Conservation (phyloP, 164 flowering plant species). For the Cinnamomum micranthum region DNA sequence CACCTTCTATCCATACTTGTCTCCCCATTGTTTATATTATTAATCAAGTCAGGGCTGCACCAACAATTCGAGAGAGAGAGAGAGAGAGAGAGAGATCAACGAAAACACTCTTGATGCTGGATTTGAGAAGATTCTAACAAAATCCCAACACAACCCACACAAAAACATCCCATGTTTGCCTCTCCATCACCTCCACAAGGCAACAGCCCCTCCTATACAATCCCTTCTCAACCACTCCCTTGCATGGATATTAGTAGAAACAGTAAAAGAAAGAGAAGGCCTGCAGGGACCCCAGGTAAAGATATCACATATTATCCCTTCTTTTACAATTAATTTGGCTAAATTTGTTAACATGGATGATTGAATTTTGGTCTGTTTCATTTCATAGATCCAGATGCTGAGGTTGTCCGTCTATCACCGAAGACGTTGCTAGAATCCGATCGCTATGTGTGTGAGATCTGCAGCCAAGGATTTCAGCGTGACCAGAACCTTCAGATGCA, state of each 20-base stretch:
- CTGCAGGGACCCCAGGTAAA: constrained; percentile 76
- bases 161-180: constrained; percentile 29
- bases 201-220: constrained; percentile 25
- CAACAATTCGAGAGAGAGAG: neutral
- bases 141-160: neutral
- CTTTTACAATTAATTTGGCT: neutral
- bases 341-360: neutral
- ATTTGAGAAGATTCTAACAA: too few species aligned
- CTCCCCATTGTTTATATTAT: constrained; percentile 10
- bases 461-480: constrained; percentile 92
- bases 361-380: too few species aligned
- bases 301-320: neutral
- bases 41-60: neutral
- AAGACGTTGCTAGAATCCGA: constrained; percentile 88
- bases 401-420: constrained; percentile 86
- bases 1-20: constrained; percentile 16
- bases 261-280: constrained; percentile 61
- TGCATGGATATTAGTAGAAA: constrained; percentile 41
- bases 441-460: constrained; percentile 92
- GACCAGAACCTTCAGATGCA: constrained; percentile 99
- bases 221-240: constrained; percentile 32
- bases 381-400: constrained; percentile 87
- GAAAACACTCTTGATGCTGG: too few species aligned
- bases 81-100: too few species aligned
- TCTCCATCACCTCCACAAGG: constrained; percentile 12